Evolutionary conservation across 768 basidiomycete species (phyloP), one percentile per base, ranked within the genome.

Genomic region (Rhizopogon vulgaris): DNA sequence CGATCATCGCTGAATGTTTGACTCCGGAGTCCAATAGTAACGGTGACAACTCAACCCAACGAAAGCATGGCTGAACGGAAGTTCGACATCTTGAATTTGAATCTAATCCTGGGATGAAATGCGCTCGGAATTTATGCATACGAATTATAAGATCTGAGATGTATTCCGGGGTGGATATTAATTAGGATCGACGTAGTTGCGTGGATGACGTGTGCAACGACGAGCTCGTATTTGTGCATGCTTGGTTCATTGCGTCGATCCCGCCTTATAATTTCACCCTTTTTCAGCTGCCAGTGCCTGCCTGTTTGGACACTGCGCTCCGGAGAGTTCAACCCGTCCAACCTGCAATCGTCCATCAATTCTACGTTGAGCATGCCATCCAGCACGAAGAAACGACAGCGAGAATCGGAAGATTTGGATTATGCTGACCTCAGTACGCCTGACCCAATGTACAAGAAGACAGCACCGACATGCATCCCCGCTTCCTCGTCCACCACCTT

Each of bases 371-470:
- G 37, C 28, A 54, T 54, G 53, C 0, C 34, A 9, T 28, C 28
- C n/a, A 51, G 34, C 3, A 39, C 39, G 30, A 52, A 43, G 14
- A 56, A 56, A 40, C 47, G 55, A 17, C 48, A 45, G 12, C 42
- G 41, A 11, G 18, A 52, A 40, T 0, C 17, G n/a, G 55, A 53
- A 30, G 46, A 56, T 41, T 54, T 52, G 55, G 55, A 56, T 34
- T 27, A 45, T 32, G 34, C 49, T 15, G 55, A 56, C 36, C 42
- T 56, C 1, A 56, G 52, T 6, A 38, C 47, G 1, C 36, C 52
- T 6, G 36, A 47, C 34, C 55, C 55, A 41, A 48, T 56, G 36
- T 56, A 56, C 42, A 47, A 40, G 18, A 51, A 41, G 34, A 42
- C 41, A 12, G 52, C 30, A 3, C 53, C 41, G 32, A 25, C 53